Evolutionary conservation across 176 grass and related monocot genomes (phyloP).

Genomic region (Oryza meridionalis): DNA sequence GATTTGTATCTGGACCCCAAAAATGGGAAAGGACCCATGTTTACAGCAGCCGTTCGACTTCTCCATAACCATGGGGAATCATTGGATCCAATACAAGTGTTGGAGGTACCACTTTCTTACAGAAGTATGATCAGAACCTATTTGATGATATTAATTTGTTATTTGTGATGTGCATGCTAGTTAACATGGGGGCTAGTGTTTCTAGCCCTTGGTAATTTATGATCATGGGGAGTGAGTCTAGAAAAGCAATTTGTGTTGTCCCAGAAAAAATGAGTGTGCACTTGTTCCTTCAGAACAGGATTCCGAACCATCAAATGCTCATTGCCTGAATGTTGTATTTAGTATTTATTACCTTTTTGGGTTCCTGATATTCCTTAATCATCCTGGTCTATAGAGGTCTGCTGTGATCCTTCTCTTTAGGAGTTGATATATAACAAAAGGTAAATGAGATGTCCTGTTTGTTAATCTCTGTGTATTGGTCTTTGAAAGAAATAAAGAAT

Average conservation of each 20-base stretch:
- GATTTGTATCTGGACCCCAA: conserved; percentile 97
- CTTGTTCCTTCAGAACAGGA: neutral
- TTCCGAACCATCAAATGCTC: neutral
- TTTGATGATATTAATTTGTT: conserved; percentile 12
- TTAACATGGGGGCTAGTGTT: neutral
- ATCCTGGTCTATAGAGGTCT: conserved; percentile 6
- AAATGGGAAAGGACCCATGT: conserved; percentile 97
- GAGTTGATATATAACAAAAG: neutral
- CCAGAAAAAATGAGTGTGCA: neutral
- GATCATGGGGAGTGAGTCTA: neutral
- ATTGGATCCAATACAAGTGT: conserved; percentile 92
- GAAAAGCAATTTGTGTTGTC: neutral
- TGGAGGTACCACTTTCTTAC: conserved; percentile 73
- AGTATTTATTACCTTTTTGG: neutral
- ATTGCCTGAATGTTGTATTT: neutral
- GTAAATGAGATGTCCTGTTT: conserved; percentile 17
- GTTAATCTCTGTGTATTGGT: neutral
- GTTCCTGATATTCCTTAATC: neutral
- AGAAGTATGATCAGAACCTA: neutral
- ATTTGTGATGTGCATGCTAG: neutral
- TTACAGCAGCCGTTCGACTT: conserved; percentile 91
- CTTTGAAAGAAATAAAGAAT: neutral
- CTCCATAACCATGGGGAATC: conserved; percentile 95
- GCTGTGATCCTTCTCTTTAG: neutral
- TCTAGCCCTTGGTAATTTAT: neutral